These are phyloP conservation scores for Purpureocillium takamizusanense DNA, from an alignment of 2,329 filamentous ascomycete genomes.

Conservation along the genomic window DNA sequence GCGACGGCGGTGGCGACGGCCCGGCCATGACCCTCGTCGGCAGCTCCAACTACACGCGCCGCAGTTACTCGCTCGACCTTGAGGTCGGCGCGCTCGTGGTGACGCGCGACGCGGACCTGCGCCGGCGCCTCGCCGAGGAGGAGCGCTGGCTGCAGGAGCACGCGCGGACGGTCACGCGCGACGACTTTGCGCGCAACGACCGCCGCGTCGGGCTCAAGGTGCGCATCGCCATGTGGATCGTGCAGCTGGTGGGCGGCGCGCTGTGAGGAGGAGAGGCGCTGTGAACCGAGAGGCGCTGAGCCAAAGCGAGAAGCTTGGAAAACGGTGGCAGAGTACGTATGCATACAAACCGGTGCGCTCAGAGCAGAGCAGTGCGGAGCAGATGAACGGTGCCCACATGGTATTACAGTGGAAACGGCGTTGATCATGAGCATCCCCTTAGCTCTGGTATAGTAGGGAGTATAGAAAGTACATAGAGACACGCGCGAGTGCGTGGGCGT, in stretches of 20 bases:
- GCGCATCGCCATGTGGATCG: constrained; percentile 87
- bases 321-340: too few species aligned
- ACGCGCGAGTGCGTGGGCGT: too few species aligned
- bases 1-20: constrained; percentile 42
- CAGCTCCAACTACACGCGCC: constrained; percentile 90
- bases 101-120: constrained; percentile 65
- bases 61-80: constrained; percentile 85
- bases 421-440: too few species aligned
- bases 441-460: too few species aligned
- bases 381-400: too few species aligned
- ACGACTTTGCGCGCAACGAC: constrained; percentile 75
- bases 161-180: constrained; percentile 57
- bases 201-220: constrained; percentile 80
- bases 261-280: too few species aligned
- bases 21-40: constrained; percentile 79
- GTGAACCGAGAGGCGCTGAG: too few species aligned
- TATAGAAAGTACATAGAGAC: too few species aligned
- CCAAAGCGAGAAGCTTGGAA: too few species aligned
- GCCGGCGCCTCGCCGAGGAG: constrained; percentile 67
- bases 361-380: too few species aligned
- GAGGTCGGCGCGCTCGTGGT: constrained; percentile 84
- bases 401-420: too few species aligned
- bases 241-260: constrained; percentile 77
- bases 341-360: too few species aligned
- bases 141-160: constrained; percentile 71